These are phyloP conservation scores for Aspergillus fumigatiaffinis DNA, from an alignment of 2,329 filamentous ascomycete genomes.

Conservation along the genomic window DNA sequence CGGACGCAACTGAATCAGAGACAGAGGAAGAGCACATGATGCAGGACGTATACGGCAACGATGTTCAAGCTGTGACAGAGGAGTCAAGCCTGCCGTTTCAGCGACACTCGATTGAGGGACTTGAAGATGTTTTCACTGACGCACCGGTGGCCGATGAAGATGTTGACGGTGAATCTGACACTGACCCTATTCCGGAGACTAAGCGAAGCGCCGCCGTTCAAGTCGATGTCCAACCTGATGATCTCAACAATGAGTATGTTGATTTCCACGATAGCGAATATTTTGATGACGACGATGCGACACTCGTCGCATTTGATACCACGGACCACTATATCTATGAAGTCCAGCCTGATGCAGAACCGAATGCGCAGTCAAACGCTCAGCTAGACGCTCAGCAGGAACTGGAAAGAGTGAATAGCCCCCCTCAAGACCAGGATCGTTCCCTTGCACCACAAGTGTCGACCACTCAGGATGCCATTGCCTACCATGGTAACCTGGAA, in stretches of 20 bases:
- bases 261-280: slow-evolving; percentile 11
- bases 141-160: not conserved
- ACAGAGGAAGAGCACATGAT: not conserved
- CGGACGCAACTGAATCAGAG: not conserved
- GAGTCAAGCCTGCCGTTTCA: not conserved
- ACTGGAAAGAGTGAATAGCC: not conserved
- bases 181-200: not conserved
- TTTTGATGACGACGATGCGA: slow-evolving; percentile 18
- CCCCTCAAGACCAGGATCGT: not conserved
- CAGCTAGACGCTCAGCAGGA: not conserved
- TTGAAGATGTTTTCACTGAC: slow-evolving; percentile 20
- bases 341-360: not conserved
- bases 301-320: slow-evolving; percentile 14
- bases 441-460: not conserved
- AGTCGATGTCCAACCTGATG: not conserved
- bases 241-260: slow-evolving; percentile 15
- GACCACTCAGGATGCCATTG: not conserved
- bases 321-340: slow-evolving; percentile 3
- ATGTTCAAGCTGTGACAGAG: not conserved
- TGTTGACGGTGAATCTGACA: not conserved
- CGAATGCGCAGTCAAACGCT: not conserved
- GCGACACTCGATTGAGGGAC: slow-evolving; percentile 7
- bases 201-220: not conserved
- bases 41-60: not conserved
- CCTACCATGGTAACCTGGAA: not conserved